Evolutionary conservation across 768 basidiomycete species (phyloP).

Genomic region (Mycena rebaudengoi): DNA sequence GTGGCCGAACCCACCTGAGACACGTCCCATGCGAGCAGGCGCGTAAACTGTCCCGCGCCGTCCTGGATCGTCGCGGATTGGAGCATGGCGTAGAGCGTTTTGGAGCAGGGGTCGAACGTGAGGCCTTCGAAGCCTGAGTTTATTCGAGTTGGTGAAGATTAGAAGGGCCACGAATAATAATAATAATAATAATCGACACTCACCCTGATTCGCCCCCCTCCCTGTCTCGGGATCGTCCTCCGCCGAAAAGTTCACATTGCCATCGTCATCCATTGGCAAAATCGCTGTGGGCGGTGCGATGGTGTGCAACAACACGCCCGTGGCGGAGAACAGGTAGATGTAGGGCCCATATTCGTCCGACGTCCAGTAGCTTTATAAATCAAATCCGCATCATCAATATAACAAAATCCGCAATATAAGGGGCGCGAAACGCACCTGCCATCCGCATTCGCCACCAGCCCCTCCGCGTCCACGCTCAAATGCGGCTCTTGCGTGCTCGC

Average conservation of each 20-base stretch:
- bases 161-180: no score
- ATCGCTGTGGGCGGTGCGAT: slow-evolving; percentile 68
- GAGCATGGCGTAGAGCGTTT: slow-evolving; percentile 65
- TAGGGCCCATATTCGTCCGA: slow-evolving; percentile 78
- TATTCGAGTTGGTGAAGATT: neutral
- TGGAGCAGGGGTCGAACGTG: slow-evolving; percentile 56
- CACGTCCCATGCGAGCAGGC: slow-evolving; percentile 65
- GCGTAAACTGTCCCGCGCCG: slow-evolving; percentile 64
- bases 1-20: no score
- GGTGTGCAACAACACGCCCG: slow-evolving; percentile 60
- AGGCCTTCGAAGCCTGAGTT: slow-evolving; percentile 66
- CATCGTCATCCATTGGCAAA: slow-evolving; percentile 53
- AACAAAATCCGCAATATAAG: neutral
- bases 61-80: slow-evolving; percentile 73
- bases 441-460: slow-evolving; percentile 63
- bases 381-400: neutral
- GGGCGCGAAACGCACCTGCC: slow-evolving; percentile 53
- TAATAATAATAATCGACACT: no score
- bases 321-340: slow-evolving; percentile 60
- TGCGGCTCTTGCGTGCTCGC: slow-evolving; percentile 51
- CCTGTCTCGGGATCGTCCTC: slow-evolving; percentile 58
- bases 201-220: slow-evolving; percentile 63
- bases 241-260: slow-evolving; percentile 62
- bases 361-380: slow-evolving; percentile 60
- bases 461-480: slow-evolving; percentile 66